phyloP scores from a whole-genome alignment of 768 basidiomycete species.

The Mycena galericulata region DNA sequence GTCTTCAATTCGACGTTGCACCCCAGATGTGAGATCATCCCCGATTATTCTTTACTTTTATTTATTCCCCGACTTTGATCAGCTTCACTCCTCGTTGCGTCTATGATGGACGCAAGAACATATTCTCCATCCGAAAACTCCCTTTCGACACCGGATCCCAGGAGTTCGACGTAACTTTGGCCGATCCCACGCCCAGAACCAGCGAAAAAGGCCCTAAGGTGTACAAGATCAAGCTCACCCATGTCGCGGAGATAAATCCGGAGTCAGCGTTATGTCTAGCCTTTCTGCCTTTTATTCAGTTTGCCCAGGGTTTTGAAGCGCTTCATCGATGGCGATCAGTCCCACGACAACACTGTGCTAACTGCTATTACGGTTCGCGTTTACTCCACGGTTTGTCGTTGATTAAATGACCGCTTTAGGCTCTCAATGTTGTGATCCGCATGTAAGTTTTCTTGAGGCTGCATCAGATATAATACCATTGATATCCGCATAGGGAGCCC shows the following conservation, averaged over 20 bases:
- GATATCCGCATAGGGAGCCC: slow-evolving; percentile 68
- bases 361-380: slow-evolving; percentile 68
- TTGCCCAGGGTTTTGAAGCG: slow-evolving; percentile 65
- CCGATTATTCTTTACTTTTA: neutral
- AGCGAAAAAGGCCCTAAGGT: slow-evolving; percentile 66
- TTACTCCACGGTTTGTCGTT: no score
- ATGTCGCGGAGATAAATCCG: slow-evolving; percentile 70
- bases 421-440: slow-evolving; percentile 70
- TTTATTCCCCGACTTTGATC: neutral
- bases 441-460: no score
- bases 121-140: slow-evolving; percentile 71
- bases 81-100: slow-evolving; percentile 77
- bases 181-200: slow-evolving; percentile 46
- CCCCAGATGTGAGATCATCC: slow-evolving; percentile 56
- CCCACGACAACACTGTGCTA: slow-evolving; percentile 65
- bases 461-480: no score
- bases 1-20: slow-evolving; percentile 67
- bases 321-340: slow-evolving; percentile 65
- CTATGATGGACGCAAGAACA: slow-evolving; percentile 66
- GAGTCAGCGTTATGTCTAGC: slow-evolving; percentile 37
- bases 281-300: neutral
- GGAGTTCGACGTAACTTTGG: slow-evolving; percentile 76
- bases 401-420: slow-evolving; percentile 52
- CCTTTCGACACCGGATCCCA: slow-evolving; percentile 64
- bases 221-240: slow-evolving; percentile 70